A percentile compares a stretch with the other conserved stretches of the same genome.
phyloP scores from a whole-genome alignment of 1,139 yeast genomes.

The Hyphopichia khmerensis region DNA sequence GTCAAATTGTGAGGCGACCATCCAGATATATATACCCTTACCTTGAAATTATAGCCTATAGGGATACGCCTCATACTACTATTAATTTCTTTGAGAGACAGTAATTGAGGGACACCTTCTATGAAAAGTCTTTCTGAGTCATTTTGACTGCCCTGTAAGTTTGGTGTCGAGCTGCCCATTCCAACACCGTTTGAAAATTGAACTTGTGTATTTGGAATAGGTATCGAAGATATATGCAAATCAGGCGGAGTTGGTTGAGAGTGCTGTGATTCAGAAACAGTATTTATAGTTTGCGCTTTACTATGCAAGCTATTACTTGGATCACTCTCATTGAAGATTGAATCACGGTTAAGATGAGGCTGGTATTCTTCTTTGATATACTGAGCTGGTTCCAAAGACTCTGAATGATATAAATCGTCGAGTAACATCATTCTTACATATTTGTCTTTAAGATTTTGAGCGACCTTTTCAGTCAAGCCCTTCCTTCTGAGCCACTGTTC shows the following conservation, averaged over 20 bases:
- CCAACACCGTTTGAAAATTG: too few species aligned
- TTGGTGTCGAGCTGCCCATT: too few species aligned
- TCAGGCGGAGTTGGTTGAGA: not conserved
- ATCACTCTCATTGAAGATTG: too few species aligned
- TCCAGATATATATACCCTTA: slow-evolving; percentile 18
- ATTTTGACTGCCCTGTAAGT: not conserved
- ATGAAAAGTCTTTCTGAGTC: not conserved
- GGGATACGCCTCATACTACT: not conserved
- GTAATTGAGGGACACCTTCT: not conserved
- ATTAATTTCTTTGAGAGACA: not conserved
- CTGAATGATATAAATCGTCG: not conserved
- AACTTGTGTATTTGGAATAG: too few species aligned
- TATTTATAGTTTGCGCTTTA: too few species aligned
- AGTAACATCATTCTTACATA: not conserved
- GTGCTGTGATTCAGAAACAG: not conserved
- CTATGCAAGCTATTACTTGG: too few species aligned
- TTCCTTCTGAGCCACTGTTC: not conserved
- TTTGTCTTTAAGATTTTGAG: not conserved
- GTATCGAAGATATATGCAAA: not conserved
- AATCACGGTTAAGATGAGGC: too few species aligned
- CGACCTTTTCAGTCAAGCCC: not conserved
- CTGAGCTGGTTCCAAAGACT: not conserved
- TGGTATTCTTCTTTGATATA: not conserved
- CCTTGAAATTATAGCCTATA: slow-evolving; percentile 1
- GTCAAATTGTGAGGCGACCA: slow-evolving; percentile 23